These are phyloP conservation scores for Penicillium sp. DNA, from an alignment of 2,329 filamentous ascomycete species.

Conservation along the genomic window DNA sequence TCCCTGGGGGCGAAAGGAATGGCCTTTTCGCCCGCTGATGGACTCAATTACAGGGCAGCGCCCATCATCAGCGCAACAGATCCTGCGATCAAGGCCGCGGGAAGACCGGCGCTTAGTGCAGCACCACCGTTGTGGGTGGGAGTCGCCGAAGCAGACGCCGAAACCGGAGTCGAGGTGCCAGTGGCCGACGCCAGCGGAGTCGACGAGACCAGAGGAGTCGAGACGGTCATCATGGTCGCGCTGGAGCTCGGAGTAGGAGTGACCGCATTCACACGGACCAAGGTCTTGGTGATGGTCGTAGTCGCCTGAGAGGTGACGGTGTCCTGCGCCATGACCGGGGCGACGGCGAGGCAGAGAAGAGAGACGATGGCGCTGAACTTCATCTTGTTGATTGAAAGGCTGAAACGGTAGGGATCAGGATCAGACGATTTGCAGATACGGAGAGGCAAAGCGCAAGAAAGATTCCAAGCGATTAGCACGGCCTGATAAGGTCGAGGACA, in stretches of 20 bases:
- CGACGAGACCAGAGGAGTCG: slow-evolving; percentile 17
- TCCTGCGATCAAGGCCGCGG: slow-evolving; percentile 32
- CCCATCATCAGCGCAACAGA: slow-evolving; percentile 35
- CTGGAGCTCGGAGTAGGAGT: slow-evolving; percentile 22
- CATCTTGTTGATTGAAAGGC: slow-evolving; percentile 23
- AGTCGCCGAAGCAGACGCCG: slow-evolving; percentile 13
- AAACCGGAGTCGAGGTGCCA: slow-evolving; percentile 9
- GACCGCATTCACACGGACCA: slow-evolving; percentile 40
- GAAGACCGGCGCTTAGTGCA: slow-evolving; percentile 20
- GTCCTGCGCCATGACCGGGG: slow-evolving; percentile 27
- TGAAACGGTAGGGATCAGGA: not conserved
- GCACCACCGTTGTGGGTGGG: slow-evolving; percentile 12
- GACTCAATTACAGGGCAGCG: slow-evolving; percentile 25
- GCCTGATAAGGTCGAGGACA: slow-evolving; percentile 3
- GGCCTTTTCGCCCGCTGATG: slow-evolving; percentile 1
- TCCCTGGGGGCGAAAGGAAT: not conserved
- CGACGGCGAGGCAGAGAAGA: slow-evolving; percentile 31
- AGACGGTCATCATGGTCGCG: slow-evolving; percentile 13
- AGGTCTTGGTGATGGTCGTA: slow-evolving; percentile 39
- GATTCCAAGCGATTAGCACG: not conserved
- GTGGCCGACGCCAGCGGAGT: slow-evolving; percentile 9
- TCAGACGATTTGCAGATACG: not conserved
- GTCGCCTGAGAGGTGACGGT: slow-evolving; percentile 29
- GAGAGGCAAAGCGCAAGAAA: not conserved
- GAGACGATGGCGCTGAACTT: slow-evolving; percentile 31